phyloP scores from a whole-genome alignment of 2,329 filamentous ascomycete genomes.

The Arthrobotrys iridis region DNA sequence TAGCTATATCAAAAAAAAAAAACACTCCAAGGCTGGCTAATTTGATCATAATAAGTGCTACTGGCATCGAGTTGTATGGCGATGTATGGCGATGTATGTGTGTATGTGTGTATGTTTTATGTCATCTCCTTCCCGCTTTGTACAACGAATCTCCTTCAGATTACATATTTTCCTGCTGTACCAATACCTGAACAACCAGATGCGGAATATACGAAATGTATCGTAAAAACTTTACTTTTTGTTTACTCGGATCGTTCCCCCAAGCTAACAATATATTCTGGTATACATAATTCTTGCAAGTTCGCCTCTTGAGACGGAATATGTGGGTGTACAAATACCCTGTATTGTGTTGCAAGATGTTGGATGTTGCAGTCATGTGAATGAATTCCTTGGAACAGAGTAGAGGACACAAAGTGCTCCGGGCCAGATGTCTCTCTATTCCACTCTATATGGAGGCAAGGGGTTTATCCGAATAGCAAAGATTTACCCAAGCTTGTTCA shows the following conservation, averaged over 20 bases:
- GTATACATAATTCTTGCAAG: background rate
- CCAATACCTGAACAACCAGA: conserved; percentile 7
- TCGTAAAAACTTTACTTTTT: background rate
- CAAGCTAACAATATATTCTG: background rate
- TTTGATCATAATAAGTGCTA: background rate
- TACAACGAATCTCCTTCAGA: conserved; percentile 30
- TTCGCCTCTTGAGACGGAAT: background rate
- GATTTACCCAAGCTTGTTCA: conserved; percentile 13
- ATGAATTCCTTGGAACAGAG: background rate
- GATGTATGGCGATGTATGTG: background rate
- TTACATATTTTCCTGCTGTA: background rate
- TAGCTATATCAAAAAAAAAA: background rate
- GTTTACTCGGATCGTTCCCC: background rate
- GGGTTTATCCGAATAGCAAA: background rate
- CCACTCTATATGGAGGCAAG: background rate
- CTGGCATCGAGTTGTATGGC: background rate
- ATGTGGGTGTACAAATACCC: conserved; percentile 28
- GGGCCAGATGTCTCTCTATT: background rate
- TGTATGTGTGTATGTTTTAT: background rate
- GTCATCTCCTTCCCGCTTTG: background rate
- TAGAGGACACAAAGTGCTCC: background rate
- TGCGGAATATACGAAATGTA: conserved; percentile 2
- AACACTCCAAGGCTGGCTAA: background rate
- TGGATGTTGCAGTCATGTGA: conserved; percentile 33
- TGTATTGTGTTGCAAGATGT: conserved; percentile 34